Evolutionary conservation across 345 rosid species (phyloP), one percentile per base, ranked within the genome.

Genomic region (Tarenaya hassleriana): DNA sequence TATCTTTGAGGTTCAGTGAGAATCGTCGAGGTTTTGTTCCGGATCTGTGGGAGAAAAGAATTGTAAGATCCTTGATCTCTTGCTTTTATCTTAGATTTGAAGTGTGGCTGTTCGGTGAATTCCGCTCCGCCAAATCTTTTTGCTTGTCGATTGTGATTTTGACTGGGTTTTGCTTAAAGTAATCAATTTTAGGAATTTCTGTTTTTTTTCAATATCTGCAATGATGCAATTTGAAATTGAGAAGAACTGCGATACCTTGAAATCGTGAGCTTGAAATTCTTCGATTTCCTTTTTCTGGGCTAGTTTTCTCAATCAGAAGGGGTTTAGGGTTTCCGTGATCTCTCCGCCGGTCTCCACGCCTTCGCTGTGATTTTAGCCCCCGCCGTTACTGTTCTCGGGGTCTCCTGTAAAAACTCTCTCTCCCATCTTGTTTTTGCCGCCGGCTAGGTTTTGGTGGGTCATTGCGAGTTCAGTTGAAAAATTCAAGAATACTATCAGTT

Each of bases 11-110:
- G 27, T 11, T 53, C 55, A 47, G 70, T 46, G 41, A 9, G 24
- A 34, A 47, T 8, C 66, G 17, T 41, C 20, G 64, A 40, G 48
- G 60, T 38, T 56, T 37, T n/a, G 31, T 63, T 58, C 14, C 63
- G 52, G 68, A 52, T 68, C 62, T 55, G 62, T 24, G 59, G 16
- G 13, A 48, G 37, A 14, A 15, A 45, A 16, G 45, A 41, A 11
- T 24, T 20, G 63, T 68, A 62, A 62, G 68, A 44, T 50, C 54
- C 50, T 55, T 39, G 4, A 16, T 34, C 40, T 41, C 20, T 8
- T 29, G 14, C 12, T 35, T 0, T 58, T 11, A 37, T 54, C 11
- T 16, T 58, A 4, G 50, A 17, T 60, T 59, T 34, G 7, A 52
- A 39, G 32, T 39, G 52, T 17, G 1, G 34, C 24, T n/a, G 15